phyloP scores from a whole-genome alignment of 2,329 filamentous ascomycete genomes.

The Cordyceps pruinosa region DNA sequence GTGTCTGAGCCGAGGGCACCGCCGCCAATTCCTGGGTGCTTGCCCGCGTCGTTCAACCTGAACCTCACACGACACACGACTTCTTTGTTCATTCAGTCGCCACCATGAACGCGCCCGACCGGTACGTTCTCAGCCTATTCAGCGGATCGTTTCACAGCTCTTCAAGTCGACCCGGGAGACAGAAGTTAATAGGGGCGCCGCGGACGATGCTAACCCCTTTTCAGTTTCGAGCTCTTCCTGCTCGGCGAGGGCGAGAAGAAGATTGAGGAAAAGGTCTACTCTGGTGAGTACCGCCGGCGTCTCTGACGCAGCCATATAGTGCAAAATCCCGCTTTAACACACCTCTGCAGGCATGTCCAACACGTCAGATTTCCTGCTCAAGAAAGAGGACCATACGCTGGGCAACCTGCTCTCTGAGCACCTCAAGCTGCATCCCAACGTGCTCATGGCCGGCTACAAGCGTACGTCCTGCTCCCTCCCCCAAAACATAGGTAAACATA shows the following conservation, averaged over 20 bases:
- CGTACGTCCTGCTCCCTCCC: conserved; percentile 43
- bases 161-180: background rate
- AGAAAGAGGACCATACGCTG: conserved; percentile 95
- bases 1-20: background rate
- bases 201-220: conserved; percentile 15
- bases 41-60: background rate
- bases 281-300: conserved; percentile 53
- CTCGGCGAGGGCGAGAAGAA: conserved; percentile 87
- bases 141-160: background rate
- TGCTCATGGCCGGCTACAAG: conserved; percentile 90
- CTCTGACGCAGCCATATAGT: background rate
- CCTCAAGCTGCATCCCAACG: conserved; percentile 75
- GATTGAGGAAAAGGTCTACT: conserved; percentile 80
- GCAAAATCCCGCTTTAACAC: background rate
- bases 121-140: conserved; percentile 32
- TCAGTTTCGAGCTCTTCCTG: conserved; percentile 88
- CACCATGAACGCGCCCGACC: conserved; percentile 49
- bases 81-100: background rate
- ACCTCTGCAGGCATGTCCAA: conserved; percentile 69
- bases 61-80: background rate
- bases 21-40: background rate
- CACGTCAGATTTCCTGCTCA: conserved; percentile 89
- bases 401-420: conserved; percentile 84
- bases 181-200: background rate
- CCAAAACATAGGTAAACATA: background rate